Base-by-base conservation (phyloP, 108 stramenopile species). In the Skeletonema tropicum region DNA sequence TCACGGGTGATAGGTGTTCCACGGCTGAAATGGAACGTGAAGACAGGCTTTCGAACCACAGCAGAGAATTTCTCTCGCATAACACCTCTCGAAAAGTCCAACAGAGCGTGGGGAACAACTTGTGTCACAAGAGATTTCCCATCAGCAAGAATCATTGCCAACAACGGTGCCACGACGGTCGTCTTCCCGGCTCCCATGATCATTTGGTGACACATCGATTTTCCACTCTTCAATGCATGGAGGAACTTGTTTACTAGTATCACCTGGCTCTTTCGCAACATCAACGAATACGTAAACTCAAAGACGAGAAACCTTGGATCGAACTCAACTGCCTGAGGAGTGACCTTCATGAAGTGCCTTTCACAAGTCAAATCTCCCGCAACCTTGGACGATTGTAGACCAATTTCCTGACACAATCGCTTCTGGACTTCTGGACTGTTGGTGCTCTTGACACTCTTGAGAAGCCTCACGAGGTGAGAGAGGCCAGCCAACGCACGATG, bases 181-280 rank as follows among this genome's bases (percentile, higher is more conserved):
- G 99, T 99, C 77, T 99, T 99, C 38, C 99, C 99, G 6, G 98
- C 98, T 25, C 99, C 99, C 99, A 99, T 99, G 92, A 99, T 99
- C 98, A 99, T 99, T 86, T 99, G 98, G 75, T 98, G 96, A 60
- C 98, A 97, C 90, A 97, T 95, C 14, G 97, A 97, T 26, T 83
- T 83, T 26, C 88, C 84, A 29, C 87, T 79, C 58, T 82, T 70
- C 26, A 95, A 80, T 1, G 92, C 73, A 11, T 87, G 71, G 71
- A 98, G 82, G 74, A 99, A 97, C 42, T 95, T 96, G 76, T 97
- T 91, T 25, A 99, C 97, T 39, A 99, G 87, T 48, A 89, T 92
- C 29, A 99, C 97, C 86, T 99, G 99, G 29, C 96, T 90, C 70
- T 97, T 92, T 39, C 98, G 92, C 68, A 99, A 83, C 86, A 99